Percentiles rank a stretch among this genome's conserved stretches.
These are phyloP conservation scores for Fusarium albosuccineum DNA, from an alignment of 2,329 filamentous ascomycete genomes.

Conservation along the genomic window DNA sequence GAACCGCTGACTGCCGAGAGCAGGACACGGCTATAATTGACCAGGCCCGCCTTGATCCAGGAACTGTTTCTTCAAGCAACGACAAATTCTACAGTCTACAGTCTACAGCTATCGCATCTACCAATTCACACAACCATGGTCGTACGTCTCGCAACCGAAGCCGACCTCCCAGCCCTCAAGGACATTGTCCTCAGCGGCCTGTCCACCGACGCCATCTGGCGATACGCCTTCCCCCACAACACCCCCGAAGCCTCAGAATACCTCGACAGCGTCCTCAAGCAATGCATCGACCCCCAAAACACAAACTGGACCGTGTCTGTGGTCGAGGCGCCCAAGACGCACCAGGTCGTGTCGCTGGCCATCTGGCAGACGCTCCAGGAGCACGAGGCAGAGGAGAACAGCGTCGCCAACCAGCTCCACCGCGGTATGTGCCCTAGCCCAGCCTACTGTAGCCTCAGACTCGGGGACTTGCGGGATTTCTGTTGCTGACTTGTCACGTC, in stretches of 20 bases:
- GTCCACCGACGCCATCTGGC: slow-evolving; percentile 31
- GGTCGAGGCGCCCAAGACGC: slow-evolving; percentile 31
- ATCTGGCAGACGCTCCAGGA: slow-evolving; percentile 30
- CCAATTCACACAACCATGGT: slow-evolving; percentile 19
- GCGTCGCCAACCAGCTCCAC: slow-evolving; percentile 26
- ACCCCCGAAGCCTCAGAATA: slow-evolving; percentile 21
- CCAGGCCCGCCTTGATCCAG: neutral
- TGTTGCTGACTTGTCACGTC: slow-evolving; percentile 1
- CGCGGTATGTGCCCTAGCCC: slow-evolving; percentile 12
- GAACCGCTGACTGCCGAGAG: neutral
- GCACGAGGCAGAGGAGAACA: slow-evolving; percentile 21
- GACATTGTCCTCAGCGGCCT: slow-evolving; percentile 36
- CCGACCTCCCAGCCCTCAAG: slow-evolving; percentile 34
- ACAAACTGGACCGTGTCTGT: slow-evolving; percentile 33
- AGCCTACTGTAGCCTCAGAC: neutral
- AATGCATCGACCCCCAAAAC: slow-evolving; percentile 25
- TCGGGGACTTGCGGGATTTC: neutral
- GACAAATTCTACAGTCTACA: neutral
- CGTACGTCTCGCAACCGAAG: slow-evolving; percentile 31
- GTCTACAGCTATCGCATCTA: neutral
- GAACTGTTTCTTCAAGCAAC: neutral
- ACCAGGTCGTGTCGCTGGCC: slow-evolving; percentile 30
- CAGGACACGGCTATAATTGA: neutral
- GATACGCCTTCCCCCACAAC: slow-evolving; percentile 28
- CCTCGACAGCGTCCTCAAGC: slow-evolving; percentile 24